Evolutionary conservation across 768 basidiomycete species (phyloP).

Genomic region (Gymnopilus dilepis): DNA sequence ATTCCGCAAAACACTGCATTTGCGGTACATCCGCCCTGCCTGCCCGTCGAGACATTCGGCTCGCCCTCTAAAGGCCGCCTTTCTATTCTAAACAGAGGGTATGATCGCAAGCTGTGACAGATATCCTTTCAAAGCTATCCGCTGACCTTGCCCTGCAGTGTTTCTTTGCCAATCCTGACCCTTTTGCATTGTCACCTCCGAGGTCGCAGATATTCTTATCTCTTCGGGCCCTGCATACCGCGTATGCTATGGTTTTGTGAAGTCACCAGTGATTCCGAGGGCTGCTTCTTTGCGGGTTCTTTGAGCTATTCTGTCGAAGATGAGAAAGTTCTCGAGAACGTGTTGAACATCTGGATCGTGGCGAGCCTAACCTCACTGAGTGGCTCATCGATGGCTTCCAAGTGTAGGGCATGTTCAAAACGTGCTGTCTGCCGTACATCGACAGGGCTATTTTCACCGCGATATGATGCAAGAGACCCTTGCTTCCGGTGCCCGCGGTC

Average conservation of each 20-base stretch:
- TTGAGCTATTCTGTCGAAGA: not conserved
- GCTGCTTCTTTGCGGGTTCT: not conserved
- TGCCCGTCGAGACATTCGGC: not conserved
- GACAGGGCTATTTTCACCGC: conserved; percentile 6
- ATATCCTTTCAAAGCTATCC: not conserved
- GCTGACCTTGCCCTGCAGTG: conserved; percentile 5
- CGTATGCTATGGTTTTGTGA: not conserved
- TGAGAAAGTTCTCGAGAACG: not conserved
- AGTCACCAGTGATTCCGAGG: not conserved
- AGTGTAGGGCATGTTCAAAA: not conserved
- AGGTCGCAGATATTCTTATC: not conserved
- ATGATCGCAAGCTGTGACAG: not conserved
- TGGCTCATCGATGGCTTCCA: not conserved
- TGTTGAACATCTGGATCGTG: not conserved
- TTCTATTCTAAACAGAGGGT: not conserved
- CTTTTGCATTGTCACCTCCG: not conserved
- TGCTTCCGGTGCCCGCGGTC: conserved; percentile 2
- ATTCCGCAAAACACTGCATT: not conserved
- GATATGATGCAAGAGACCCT: conserved; percentile 5
- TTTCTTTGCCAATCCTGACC: not conserved
- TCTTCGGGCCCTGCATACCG: not conserved
- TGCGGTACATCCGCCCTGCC: not conserved
- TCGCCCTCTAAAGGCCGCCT: not conserved
- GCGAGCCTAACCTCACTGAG: not conserved
- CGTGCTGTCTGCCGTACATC: not conserved